A percentile compares a stretch with the other conserved stretches of the same genome.
Conservation (phyloP, 2,329 filamentous ascomycete genomes). For the Dothidotthia symphoricarpi region DNA sequence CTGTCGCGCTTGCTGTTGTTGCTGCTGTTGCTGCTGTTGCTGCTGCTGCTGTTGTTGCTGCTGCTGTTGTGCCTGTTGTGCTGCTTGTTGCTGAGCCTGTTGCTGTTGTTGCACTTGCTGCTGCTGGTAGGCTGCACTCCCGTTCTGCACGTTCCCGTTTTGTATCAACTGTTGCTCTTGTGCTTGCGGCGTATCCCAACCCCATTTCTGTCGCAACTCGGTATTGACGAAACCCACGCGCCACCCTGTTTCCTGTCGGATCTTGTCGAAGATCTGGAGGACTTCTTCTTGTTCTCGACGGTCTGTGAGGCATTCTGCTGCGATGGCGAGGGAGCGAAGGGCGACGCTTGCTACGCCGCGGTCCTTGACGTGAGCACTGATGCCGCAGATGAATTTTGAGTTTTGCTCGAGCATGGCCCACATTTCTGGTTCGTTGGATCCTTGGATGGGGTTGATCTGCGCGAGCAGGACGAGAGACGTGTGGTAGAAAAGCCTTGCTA, state of each 20-base stretch:
- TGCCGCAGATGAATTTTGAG: slow-evolving; percentile 83
- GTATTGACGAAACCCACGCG: slow-evolving; percentile 68
- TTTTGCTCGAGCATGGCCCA: slow-evolving; percentile 68
- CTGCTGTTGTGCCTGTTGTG: slow-evolving; percentile 16
- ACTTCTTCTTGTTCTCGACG: slow-evolving; percentile 77
- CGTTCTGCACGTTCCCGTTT: slow-evolving; percentile 14
- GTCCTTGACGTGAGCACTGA: slow-evolving; percentile 81
- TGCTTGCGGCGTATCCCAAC: slow-evolving; percentile 56
- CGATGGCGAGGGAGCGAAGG: slow-evolving; percentile 74
- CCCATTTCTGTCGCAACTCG: slow-evolving; percentile 75
- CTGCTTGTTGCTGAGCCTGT: slow-evolving; percentile 12
- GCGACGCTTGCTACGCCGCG: slow-evolving; percentile 75
- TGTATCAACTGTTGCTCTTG: slow-evolving; percentile 31
- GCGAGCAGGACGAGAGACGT: slow-evolving; percentile 78
- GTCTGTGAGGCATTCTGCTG: slow-evolving; percentile 68
- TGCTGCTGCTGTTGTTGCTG: slow-evolving; percentile 9
- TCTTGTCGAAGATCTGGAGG: slow-evolving; percentile 70
- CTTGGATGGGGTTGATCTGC: slow-evolving; percentile 71
- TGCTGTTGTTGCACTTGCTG: slow-evolving; percentile 19
- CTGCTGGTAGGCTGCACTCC: slow-evolving; percentile 25
- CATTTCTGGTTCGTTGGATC: slow-evolving; percentile 64
- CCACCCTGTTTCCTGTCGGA: slow-evolving; percentile 77
- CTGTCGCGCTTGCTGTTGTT: slow-evolving; percentile 12
- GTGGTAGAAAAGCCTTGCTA: slow-evolving; percentile 85
- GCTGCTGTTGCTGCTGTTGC: slow-evolving; percentile 23